Base-by-base conservation (phyloP, 495 filamentous ascomycete species). In the Podospora anserina region DNA sequence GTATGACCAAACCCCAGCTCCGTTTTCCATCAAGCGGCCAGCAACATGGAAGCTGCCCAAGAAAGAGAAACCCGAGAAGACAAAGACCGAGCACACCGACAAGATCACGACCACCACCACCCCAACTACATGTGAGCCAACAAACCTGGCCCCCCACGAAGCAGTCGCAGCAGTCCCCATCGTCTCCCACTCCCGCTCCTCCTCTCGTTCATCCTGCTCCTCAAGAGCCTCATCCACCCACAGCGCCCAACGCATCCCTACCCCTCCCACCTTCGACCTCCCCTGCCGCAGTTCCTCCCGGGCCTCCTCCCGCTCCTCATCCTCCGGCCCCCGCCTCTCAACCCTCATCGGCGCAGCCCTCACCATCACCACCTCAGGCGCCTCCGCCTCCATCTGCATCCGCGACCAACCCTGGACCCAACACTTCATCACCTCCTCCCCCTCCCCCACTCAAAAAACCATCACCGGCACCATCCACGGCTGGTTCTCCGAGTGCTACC, bases 401-500 rank as follows among this genome's bases (percentile, higher is more conserved):
- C 58, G 27, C 20, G 64, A 66, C 49, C 16, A 53, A 1, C 39
- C 63, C 2, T 67, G 30, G 20, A 59, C 64, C 34, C 71, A 72
- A 65, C 70, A 70, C 68, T 72, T 76, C 28, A 58, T 63, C 61
- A 34, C 64, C 64, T 11, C 34, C 60, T 61, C 30, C 55, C 34
- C 5, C 59, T 2, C 58, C 32, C 26, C 44, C 53, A 44, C 63
- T n/a, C 30, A 32, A 32, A 56, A 62, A n/a, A 55, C 63, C 49
- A 63, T 77, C 32, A 64, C 62, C 34, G 75, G 71, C 11, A 68
- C 69, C n/a, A 67, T 77, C 5, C 73, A 75, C 66, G 71, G 75
- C 34, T 77, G 75, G 75, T 66, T 74, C 44, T 70, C 65, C 62
- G 66, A 76, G 60, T 77, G 75, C 65, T 30, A 68, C 57, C 71